Conservation (phyloP, 2,329 filamentous ascomycete genomes). For the Cladosporium sp. region DNA sequence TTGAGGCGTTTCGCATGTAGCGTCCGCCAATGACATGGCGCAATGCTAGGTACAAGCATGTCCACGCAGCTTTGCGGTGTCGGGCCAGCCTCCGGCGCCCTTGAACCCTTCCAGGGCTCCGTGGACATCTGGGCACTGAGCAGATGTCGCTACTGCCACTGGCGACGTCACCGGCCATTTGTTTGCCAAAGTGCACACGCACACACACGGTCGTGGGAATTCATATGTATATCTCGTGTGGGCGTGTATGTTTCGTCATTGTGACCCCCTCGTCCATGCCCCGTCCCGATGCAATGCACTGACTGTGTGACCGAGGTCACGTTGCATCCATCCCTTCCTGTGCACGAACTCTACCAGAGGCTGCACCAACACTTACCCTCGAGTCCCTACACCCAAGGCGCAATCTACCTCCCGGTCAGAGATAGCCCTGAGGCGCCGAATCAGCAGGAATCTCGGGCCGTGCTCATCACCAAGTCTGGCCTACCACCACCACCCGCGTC, state of each 20-base stretch:
- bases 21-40: no score
- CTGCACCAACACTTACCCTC: constrained; percentile 4
- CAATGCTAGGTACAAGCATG: no score
- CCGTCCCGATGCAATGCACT: neutral
- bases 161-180: neutral
- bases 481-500: neutral
- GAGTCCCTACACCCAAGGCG: constrained; percentile 3
- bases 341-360: neutral
- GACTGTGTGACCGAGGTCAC: constrained; percentile 2
- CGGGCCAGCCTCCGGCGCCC: no score
- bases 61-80: no score
- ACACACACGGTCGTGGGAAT: no score
- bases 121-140: neutral
- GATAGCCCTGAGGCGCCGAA: neutral
- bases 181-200: no score
- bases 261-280: neutral
- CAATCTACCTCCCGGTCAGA: neutral
- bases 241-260: neutral
- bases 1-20: neutral
- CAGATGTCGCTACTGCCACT: neutral
- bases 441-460: neutral
- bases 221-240: no score
- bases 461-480: neutral
- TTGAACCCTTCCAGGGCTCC: no score
- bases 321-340: neutral